These are phyloP conservation scores for Petrea volubilis DNA, from an alignment of 257 asterid genomes.

Conservation along the genomic window DNA sequence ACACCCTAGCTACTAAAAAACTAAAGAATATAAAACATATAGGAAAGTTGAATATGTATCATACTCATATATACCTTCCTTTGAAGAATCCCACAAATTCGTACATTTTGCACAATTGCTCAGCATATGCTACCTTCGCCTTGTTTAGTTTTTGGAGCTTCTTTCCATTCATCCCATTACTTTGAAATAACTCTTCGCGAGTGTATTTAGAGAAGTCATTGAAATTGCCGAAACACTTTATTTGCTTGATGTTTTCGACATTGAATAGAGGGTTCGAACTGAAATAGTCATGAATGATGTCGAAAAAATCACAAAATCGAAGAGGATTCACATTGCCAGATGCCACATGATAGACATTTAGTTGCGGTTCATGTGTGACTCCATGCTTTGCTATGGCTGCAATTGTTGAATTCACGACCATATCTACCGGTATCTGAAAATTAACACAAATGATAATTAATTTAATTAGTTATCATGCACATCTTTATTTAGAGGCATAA, in stretches of 20 bases:
- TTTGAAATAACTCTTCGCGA: background rate
- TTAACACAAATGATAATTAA: too few relatives aligned
- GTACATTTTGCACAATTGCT: too few relatives aligned
- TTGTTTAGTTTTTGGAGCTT: background rate
- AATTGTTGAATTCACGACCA: constrained; percentile 13
- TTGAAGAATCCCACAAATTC: too few relatives aligned
- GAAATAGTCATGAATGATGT: background rate
- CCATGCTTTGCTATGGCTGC: constrained; percentile 33
- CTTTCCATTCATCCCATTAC: background rate
- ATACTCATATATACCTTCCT: too few relatives aligned
- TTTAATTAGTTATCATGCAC: too few relatives aligned
- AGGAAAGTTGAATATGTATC: too few relatives aligned
- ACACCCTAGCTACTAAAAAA: too few relatives aligned
- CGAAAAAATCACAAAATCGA: background rate
- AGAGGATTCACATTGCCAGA: background rate
- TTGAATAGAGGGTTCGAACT: background rate
- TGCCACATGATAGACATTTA: constrained; percentile 17
- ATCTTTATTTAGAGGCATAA: too few relatives aligned
- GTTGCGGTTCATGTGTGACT: background rate
- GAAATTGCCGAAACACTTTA: background rate
- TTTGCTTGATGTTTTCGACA: background rate
- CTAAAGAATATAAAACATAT: too few relatives aligned
- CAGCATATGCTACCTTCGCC: background rate
- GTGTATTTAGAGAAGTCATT: constrained; percentile 10
- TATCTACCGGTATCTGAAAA: background rate